A percentile compares a stretch with the other conserved stretches of the same genome.
phyloP scores from a whole-genome alignment of 805 yeast species.

The Metschnikowia lochheadii region DNA sequence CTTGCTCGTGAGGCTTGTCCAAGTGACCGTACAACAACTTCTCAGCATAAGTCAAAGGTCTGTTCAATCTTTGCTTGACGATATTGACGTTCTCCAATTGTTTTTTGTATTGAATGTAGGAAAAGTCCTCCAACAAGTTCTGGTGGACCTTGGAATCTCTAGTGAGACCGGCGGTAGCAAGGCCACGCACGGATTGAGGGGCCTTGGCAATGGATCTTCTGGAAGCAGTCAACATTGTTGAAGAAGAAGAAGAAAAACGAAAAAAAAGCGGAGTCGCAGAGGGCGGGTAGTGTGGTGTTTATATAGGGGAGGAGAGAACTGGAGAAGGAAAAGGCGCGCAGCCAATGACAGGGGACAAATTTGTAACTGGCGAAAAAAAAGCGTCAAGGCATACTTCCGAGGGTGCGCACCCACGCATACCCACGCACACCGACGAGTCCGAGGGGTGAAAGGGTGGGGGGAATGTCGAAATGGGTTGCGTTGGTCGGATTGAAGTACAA shows the following conservation, averaged over 20 bases:
- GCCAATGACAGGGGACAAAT: slow-evolving; percentile 24
- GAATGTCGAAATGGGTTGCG: not conserved
- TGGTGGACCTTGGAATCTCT: slow-evolving; percentile 37
- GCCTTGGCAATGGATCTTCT: slow-evolving; percentile 28
- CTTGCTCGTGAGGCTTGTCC: slow-evolving; percentile 87
- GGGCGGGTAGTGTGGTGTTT: slow-evolving; percentile 7
- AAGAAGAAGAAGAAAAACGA: slow-evolving; percentile 4
- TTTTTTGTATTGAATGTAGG: slow-evolving; percentile 88
- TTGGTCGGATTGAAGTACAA: not conserved
- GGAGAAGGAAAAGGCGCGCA: slow-evolving; percentile 12
- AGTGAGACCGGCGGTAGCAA: slow-evolving; percentile 21
- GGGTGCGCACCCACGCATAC: slow-evolving; percentile 6
- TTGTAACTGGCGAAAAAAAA: slow-evolving; percentile 14
- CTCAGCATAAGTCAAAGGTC: slow-evolving; percentile 95
- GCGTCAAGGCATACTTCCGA: slow-evolving; percentile 10
- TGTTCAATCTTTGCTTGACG: slow-evolving; percentile 72
- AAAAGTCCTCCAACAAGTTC: slow-evolving; percentile 76
- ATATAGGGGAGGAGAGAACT: slow-evolving; percentile 13
- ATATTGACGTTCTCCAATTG: slow-evolving; percentile 84
- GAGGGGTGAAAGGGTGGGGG: too few relatives aligned
- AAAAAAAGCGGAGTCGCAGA: slow-evolving; percentile 3
- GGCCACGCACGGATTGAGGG: slow-evolving; percentile 21
- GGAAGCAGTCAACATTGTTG: slow-evolving; percentile 40
- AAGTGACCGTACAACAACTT: slow-evolving; percentile 92
- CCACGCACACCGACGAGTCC: too few relatives aligned